phyloP scores from a whole-genome alignment of 1,139 yeast species.

The Kodamaea alishanica region DNA sequence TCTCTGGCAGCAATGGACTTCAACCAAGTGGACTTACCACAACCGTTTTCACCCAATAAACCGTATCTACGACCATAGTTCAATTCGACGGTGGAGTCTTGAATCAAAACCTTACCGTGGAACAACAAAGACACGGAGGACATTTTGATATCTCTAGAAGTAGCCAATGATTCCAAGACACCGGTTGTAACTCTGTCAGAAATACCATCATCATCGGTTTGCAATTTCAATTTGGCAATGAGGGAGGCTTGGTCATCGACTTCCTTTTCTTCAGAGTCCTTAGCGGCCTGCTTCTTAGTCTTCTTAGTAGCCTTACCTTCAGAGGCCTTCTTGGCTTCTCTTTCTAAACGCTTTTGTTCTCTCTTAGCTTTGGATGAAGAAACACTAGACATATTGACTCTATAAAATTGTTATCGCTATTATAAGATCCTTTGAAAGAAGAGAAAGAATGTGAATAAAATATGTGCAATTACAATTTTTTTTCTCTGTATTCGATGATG shows the following conservation, averaged over 20 bases:
- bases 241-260: constrained; percentile 68
- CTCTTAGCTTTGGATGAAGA: constrained; percentile 97
- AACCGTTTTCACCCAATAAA: constrained; percentile 96
- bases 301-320: constrained; percentile 69
- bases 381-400: constrained; percentile 44
- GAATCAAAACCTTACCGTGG: constrained; percentile 96
- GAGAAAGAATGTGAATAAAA: background rate
- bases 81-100: constrained; percentile 87
- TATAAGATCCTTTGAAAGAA: background rate
- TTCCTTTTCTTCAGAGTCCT: constrained; percentile 56
- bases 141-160: constrained; percentile 92
- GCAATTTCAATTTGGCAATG: constrained; percentile 83
- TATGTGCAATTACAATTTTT: constrained; percentile 12
- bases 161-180: constrained; percentile 81
- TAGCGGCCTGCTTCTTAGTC: constrained; percentile 53
- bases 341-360: constrained; percentile 73
- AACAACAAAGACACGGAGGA: constrained; percentile 86
- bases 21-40: constrained; percentile 95
- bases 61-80: constrained; percentile 98
- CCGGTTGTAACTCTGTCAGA: constrained; percentile 98
- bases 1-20: constrained; percentile 94
- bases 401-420: background rate
- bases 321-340: constrained; percentile 64
- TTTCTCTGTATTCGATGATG: background rate
- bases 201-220: constrained; percentile 87